Evolutionary conservation across 2,329 filamentous ascomycete species (phyloP), one percentile per base, ranked within the genome.

Genomic region (Elsinoe batatas): DNA sequence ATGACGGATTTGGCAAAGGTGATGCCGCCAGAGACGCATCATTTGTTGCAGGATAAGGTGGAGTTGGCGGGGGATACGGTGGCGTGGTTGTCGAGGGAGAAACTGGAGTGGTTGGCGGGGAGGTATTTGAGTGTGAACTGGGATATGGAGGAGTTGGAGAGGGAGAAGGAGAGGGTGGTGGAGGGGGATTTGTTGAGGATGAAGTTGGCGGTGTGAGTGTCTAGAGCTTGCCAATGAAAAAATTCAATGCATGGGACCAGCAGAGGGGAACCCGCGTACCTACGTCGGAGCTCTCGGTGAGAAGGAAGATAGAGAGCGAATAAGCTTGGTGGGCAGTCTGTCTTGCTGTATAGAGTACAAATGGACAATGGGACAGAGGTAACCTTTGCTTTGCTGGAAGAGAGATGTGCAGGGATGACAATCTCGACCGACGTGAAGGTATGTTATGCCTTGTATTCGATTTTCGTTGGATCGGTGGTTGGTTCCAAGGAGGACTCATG

Each of bases 1-100:
- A 64, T 63, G 60, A 79, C 76, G 0, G 73, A 74, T 30, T 64
- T 78, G 54, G 68, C 71, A 2, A 40, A 43, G 11, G 63, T 64
- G 1, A 66, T 74, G 65, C 71, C 71, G 0, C 38, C 65, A 17
- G 36, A 63, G 3, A 47, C 62, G 47, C 60, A 59, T 51, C 20
- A 56, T 3, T 5, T 58, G 32, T 59, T 65, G 33, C 58, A 56
- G 5, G 70, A 72, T 32, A 63, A 62, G 37, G 61, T 61, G 1
- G 61, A 62, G 37, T 59, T 72, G 35, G 58, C 66, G 6, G 69
- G 62, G 1, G 63, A 64, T 49, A 64, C 63, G 12, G 53, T 69
- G 47, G 65, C 65, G 36, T 69, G 63, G 54, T 60, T 70, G 26
- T 64, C 64, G 2, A 58, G 57, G 6, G 64, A 68, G 60, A 64